Evolutionary conservation across 2,329 filamentous ascomycete species (phyloP), one percentile per base, ranked within the genome.

Genomic region (Botrytis paeoniae): DNA sequence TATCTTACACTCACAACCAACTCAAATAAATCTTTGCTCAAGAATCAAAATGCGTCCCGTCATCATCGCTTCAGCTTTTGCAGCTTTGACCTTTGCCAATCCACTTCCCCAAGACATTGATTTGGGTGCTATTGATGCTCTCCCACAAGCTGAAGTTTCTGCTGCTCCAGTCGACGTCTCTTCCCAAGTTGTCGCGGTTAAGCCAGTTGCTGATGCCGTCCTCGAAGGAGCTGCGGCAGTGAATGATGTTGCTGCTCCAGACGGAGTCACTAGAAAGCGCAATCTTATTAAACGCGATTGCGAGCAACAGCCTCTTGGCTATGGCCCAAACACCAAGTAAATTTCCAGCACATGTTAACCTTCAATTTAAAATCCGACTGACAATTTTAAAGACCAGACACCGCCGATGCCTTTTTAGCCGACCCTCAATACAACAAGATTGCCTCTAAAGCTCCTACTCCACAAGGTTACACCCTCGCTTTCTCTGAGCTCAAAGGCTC

Each of bases 71-170:
- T 75, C 75, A 51, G 74, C 75, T 57, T 73, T 78, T 64, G 75
- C 74, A 66, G 75, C 75, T 69, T 70, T 79, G 45, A 71, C 75
- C 63, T 51, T 78, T 65, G 75, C 77, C 54, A 75, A 76, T 45
- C 77, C 78, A 37, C 76, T 74, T 61, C 81, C 81, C 62, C 81
- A 82, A 72, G 74, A 77, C 12, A 82, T 84, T 68, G 80, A 84
- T 73, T 79, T 82, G 48, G 78, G 76, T 25, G 71, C 76, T 10
- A 80, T 83, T 66, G 79, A 82, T 74, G 70, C 79, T 43, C 78
- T 80, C 18, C 80, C 82, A 9, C 75, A 80, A 60, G 79, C 79
- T 35, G 76, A 77, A 18, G 66, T 78, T 3, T 76, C 77, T 43
- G 78, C 80, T 48, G 78, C 81, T 39, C 79, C 80, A 25, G 72